Evolutionary conservation across 495 filamentous ascomycete species (phyloP), one percentile per base, ranked within the genome.

Genomic region (Xeromyces bisporus): DNA sequence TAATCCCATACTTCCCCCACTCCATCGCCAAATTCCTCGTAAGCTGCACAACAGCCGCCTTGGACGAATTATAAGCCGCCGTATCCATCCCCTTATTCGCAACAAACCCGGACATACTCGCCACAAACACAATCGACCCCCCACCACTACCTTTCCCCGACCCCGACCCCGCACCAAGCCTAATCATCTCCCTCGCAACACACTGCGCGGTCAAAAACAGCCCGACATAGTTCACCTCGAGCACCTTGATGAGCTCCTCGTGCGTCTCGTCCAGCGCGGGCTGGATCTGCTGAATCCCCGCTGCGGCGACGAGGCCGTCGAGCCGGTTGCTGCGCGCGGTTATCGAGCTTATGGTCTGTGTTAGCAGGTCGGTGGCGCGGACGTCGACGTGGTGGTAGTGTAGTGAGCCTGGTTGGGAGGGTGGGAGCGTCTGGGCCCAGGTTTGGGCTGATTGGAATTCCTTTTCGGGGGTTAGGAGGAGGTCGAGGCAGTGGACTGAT

Each of bases 11-110:
- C 41, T 47, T 23, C 10, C 41, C 37, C 37, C 68, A 47, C 44
- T 78, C 72, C 41, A 76, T 87, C 69, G 37, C 57, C 45, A 53
- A n/a, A n/a, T n/a, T n/a, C n/a, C n/a, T 77, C 53, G 16, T 80
- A 67, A 56, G 87, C 83, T 41, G 62, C 39, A 45, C 81, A 56
- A 55, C 86, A 60, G 16, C 84, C 52, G 31, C 73, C 58, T 55
- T 93, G 67, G 55, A 85, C 71, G 36, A 84, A 73, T 57, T 60
- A 23, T 67, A 65, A 17, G 78, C 83, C 51, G 74, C 80, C 58
- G 84, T 89, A 24, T 86, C 48, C 11, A 91, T 69, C 41, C 82
- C 78, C 32, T 49, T 59, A 31, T 79, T 64, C 21, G 60, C 58
- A 20, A 62, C 53, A 31, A 58, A 49, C 27, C 59, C 60, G 2